These are phyloP conservation scores for Keithomyces neogunnii DNA, from an alignment of 2,329 filamentous ascomycete species.

Conservation along the genomic window DNA sequence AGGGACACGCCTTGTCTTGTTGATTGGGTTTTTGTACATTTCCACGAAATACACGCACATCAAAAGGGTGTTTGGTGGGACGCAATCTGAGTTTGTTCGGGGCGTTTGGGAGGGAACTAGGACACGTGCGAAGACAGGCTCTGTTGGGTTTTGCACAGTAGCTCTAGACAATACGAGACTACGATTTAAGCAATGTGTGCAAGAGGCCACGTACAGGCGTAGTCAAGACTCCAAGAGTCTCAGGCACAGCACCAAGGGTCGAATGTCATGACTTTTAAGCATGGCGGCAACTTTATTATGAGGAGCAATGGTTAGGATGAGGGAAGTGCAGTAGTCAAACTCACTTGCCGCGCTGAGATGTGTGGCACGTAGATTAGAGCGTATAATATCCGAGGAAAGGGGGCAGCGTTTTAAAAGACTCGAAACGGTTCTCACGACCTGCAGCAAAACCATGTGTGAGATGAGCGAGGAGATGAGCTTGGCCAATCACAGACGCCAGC, in stretches of 20 bases:
- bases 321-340: too few relatives aligned
- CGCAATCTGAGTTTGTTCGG: conserved; percentile 15
- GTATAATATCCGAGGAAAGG: too few relatives aligned
- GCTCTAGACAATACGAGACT: conserved; percentile 18
- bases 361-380: too few relatives aligned
- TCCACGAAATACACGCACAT: conserved; percentile 34
- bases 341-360: too few relatives aligned
- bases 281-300: too few relatives aligned
- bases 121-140: conserved; percentile 13
- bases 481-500: not conserved
- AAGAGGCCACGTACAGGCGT: too few relatives aligned
- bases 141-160: conserved; percentile 14
- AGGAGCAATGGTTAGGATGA: too few relatives aligned
- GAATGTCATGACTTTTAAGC: not conserved
- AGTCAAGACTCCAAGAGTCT: not conserved
- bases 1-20: not conserved
- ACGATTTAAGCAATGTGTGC: not conserved
- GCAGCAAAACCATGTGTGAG: not conserved
- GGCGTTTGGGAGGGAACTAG: conserved; percentile 18
- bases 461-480: not conserved
- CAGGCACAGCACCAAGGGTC: not conserved
- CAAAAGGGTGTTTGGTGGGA: conserved; percentile 35
- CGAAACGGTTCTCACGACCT: too few relatives aligned
- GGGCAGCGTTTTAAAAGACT: too few relatives aligned
- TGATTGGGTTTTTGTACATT: conserved; percentile 22